Conservation (phyloP, 306 rosid species). For the Dryas octopetala region DNA sequence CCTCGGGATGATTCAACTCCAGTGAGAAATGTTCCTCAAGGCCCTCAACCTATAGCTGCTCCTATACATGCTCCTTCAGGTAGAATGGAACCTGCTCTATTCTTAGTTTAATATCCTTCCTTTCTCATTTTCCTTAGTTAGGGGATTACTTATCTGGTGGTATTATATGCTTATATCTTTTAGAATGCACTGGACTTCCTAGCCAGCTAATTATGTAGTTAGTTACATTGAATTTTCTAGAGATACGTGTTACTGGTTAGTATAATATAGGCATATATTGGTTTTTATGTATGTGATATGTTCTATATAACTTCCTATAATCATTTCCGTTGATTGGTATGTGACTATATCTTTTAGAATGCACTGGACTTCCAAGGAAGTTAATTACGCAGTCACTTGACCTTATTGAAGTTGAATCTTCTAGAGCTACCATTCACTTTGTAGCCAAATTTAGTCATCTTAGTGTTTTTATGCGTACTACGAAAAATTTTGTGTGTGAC, state of each 20-base stretch:
- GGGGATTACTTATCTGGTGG: slow-evolving; percentile 6
- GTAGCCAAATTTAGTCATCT: no score
- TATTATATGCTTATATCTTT: not conserved
- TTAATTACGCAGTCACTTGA: no score
- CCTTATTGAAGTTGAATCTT: no score
- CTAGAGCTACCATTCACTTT: no score
- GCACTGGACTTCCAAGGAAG: no score
- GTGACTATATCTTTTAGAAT: no score
- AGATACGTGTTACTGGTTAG: not conserved
- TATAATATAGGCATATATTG: not conserved
- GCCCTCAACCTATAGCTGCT: slow-evolving; percentile 65
- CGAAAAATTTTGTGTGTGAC: no score
- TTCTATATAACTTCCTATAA: not conserved
- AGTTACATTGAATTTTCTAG: not conserved
- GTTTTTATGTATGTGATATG: not conserved
- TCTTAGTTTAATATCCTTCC: not conserved
- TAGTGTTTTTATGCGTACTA: no score
- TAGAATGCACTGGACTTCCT: not conserved
- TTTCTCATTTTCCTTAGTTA: slow-evolving; percentile 12
- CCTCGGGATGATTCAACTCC: slow-evolving; percentile 66
- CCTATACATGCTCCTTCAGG: slow-evolving; percentile 73
- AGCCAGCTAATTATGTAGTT: not conserved
- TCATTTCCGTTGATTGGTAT: not conserved
- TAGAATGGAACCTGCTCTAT: slow-evolving; percentile 29
- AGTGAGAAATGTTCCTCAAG: slow-evolving; percentile 57